Evolutionary conservation across 441 rosid genomes (phyloP).

Genomic region (Codiaeum variegatum): DNA sequence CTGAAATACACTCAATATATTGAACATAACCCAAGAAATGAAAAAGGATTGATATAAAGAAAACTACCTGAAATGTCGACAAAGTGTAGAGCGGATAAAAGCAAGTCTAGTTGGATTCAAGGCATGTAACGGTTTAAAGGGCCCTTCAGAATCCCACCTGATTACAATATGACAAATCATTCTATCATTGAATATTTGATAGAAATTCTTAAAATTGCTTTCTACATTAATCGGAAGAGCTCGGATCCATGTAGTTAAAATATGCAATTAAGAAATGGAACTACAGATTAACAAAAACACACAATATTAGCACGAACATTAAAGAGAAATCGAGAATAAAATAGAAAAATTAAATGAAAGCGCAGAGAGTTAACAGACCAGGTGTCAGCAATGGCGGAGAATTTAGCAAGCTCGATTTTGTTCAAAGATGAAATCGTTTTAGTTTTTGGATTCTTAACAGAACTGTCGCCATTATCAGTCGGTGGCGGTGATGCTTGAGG

Average conservation of each 20-base stretch:
- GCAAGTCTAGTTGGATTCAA: constrained; percentile 88
- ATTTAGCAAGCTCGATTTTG: constrained; percentile 68
- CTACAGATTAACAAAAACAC: neutral
- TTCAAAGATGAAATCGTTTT: constrained; percentile 53
- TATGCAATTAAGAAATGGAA: neutral
- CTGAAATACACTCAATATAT: neutral
- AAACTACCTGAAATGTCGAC: constrained; percentile 70
- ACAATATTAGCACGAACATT: neutral
- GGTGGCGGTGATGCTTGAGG: neutral
- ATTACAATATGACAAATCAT: too few relatives aligned
- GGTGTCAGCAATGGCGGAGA: constrained; percentile 29
- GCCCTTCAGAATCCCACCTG: constrained; percentile 95
- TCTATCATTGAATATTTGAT: neutral
- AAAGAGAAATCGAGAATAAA: neutral
- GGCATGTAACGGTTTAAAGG: constrained; percentile 76
- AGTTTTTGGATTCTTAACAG: constrained; percentile 16
- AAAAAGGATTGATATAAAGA: neutral
- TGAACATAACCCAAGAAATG: neutral
- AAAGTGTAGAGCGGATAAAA: constrained; percentile 81
- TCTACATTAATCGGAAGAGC: neutral
- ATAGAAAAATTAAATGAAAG: neutral
- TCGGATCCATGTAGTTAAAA: neutral
- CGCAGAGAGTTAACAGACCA: neutral
- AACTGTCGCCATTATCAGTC: neutral
- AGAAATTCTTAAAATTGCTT: neutral